Evolutionary conservation across 345 rosid species (phyloP).

Genomic region (Garcia nutans): DNA sequence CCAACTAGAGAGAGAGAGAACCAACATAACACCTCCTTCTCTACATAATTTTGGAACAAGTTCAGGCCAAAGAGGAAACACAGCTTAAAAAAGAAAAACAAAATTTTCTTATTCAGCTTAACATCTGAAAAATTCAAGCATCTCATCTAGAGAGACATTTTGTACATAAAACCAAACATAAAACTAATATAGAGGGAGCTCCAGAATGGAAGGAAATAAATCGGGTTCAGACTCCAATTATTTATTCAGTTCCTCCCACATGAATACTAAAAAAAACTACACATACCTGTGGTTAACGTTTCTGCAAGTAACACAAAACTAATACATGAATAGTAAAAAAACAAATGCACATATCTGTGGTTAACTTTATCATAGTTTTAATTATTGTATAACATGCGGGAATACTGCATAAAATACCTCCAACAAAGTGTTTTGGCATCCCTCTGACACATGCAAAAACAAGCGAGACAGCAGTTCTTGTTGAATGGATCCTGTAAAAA

Average conservation of each 20-base stretch:
- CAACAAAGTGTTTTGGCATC: conserved; percentile 40
- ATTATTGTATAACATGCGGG: neutral
- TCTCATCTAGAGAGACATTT: neutral
- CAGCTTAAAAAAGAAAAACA: neutral
- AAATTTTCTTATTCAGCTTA: neutral
- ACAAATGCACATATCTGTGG: too few species aligned
- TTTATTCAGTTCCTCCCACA: neutral
- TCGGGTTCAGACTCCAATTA: neutral
- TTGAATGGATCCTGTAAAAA: conserved; percentile 70
- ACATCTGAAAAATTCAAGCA: neutral
- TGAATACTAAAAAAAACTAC: neutral
- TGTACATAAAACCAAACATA: too few species aligned
- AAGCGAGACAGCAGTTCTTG: conserved; percentile 61
- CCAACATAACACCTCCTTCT: neutral
- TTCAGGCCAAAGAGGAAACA: neutral
- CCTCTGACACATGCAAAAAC: conserved; percentile 45
- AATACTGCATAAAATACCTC: conserved; percentile 45
- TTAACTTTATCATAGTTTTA: neutral
- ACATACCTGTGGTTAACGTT: too few species aligned
- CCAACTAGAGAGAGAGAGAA: neutral
- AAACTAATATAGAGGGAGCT: too few species aligned
- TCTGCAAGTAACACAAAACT: too few species aligned
- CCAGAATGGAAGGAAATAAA: neutral
- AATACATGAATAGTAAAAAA: too few species aligned
- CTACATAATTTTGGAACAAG: neutral